Evolutionary conservation across 2,329 filamentous ascomycete genomes (phyloP), one percentile per base, ranked within the genome.

Genomic region (Septoria linicola): DNA sequence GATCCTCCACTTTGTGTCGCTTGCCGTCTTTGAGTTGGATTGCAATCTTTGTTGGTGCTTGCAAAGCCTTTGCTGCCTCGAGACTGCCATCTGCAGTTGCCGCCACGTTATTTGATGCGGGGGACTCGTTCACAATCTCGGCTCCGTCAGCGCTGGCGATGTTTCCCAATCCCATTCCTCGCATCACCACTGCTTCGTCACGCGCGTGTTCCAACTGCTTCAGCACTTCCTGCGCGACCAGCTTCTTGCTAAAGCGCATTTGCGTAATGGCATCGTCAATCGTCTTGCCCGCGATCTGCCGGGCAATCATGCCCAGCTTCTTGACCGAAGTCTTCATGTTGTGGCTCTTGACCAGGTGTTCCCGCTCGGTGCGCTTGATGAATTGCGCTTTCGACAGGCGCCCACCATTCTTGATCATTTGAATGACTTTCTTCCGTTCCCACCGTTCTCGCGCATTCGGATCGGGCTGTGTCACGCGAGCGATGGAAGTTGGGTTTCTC

Each of bases 221-320:
- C 61, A 81, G 76, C 21, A 97, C 82, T 65, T 96, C 89, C 60
- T 81, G 77, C 5, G 92, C 88, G 58, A 87, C 87, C 75, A 90
- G 92, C 81, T 99, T 99, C 77, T 89, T 89, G 70, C 86, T 92
- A 75, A 92, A 97, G 49, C 85, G 82, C 89, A 99, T 96, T 77
- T 99, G 93, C 48, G 88, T 74, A 60, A 97, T 88, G 11, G 93
- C 93, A 30, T 99, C 91, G 51, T 95, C 89, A 55, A 99, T 78
- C n/a, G 85, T 85, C 80, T 96, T 97, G 60, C 93, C 93, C 2
- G 84, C 80, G 66, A 99, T 93, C 74, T 97, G 93, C 49, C 87
- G 83, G 19, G 92, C 85, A 42, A 99, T 75, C 63, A 88, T 85
- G 45, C 86, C 84, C 49, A 99, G 79, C 76, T 99, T 99, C 82